Percentiles rank a stretch among this genome's conserved stretches.
Conservation (phyloP, 2,329 filamentous ascomycete species). For the Uncinocarpus reesii region DNA sequence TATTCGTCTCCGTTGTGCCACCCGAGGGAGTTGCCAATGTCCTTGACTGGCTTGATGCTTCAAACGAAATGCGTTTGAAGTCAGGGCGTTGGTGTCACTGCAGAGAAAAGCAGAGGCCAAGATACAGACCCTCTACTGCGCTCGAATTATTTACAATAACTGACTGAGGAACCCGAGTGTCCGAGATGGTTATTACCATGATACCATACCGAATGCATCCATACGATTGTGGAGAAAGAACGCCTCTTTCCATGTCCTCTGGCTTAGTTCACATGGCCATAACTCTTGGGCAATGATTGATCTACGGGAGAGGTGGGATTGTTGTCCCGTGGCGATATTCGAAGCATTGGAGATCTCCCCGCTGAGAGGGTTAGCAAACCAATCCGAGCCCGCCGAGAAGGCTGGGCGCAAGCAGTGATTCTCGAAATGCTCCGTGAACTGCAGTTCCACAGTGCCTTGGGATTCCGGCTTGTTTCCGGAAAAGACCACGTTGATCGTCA, state of each 20-base stretch:
- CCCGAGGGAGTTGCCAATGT: background rate
- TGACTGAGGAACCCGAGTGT: too few relatives aligned
- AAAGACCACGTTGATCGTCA: background rate
- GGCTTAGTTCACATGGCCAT: conserved; percentile 1
- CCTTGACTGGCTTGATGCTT: background rate
- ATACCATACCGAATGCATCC: background rate
- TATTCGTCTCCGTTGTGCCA: background rate
- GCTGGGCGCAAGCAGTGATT: too few relatives aligned
- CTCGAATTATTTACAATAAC: background rate
- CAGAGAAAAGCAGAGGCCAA: background rate
- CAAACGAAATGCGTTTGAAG: background rate
- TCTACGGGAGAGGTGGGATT: too few relatives aligned
- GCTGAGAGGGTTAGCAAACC: too few relatives aligned
- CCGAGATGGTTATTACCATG: background rate
- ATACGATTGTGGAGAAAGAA: background rate
- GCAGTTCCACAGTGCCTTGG: background rate
- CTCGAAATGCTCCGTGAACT: too few relatives aligned
- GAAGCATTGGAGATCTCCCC: too few relatives aligned
- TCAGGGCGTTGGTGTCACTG: background rate
- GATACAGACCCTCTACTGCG: too few relatives aligned
- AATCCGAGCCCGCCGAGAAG: too few relatives aligned
- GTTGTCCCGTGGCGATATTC: too few relatives aligned
- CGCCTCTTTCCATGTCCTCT: background rate
- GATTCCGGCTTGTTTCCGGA: background rate
- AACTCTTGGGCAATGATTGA: background rate